Conservation (phyloP, 768 basidiomycete species). For the Amanita pseudoporphyria region DNA sequence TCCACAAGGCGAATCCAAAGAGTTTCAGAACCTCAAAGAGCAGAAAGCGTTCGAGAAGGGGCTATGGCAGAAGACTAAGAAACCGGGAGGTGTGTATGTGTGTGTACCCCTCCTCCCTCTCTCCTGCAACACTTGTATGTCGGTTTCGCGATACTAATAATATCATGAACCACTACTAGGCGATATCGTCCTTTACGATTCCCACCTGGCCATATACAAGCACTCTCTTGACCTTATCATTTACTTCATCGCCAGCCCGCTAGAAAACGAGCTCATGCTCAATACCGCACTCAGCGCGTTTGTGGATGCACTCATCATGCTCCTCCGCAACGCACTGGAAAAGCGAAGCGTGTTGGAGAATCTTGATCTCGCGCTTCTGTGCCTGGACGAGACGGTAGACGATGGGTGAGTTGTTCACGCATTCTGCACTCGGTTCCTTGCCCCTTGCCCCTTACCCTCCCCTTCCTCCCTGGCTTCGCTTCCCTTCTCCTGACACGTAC, state of each 20-base stretch:
- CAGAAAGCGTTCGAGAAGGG: slow-evolving; percentile 95
- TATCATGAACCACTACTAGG: slow-evolving; percentile 35
- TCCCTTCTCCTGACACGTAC: not conserved
- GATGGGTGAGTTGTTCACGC: slow-evolving; percentile 64
- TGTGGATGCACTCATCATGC: slow-evolving; percentile 74
- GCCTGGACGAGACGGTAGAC: slow-evolving; percentile 95
- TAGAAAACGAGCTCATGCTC: slow-evolving; percentile 96
- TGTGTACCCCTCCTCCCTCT: not conserved
- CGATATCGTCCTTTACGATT: slow-evolving; percentile 89
- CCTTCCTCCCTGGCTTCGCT: not conserved
- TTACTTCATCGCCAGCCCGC: slow-evolving; percentile 81
- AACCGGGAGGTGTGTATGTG: slow-evolving; percentile 64
- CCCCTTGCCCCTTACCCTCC: too few relatives aligned
- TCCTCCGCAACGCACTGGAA: slow-evolving; percentile 89
- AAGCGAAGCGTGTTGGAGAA: slow-evolving; percentile 93
- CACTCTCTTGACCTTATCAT: slow-evolving; percentile 94
- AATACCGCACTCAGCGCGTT: slow-evolving; percentile 77
- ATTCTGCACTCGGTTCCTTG: too few relatives aligned
- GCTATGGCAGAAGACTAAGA: slow-evolving; percentile 92
- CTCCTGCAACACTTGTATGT: too few relatives aligned
- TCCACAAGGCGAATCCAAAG: slow-evolving; percentile 51
- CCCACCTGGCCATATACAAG: slow-evolving; percentile 86
- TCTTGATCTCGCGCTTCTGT: slow-evolving; percentile 83
- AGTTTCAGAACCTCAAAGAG: slow-evolving; percentile 71
- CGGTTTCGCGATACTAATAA: not conserved